Evolutionary conservation across 768 basidiomycete genomes (phyloP).

Genomic region (Russula vinacea): DNA sequence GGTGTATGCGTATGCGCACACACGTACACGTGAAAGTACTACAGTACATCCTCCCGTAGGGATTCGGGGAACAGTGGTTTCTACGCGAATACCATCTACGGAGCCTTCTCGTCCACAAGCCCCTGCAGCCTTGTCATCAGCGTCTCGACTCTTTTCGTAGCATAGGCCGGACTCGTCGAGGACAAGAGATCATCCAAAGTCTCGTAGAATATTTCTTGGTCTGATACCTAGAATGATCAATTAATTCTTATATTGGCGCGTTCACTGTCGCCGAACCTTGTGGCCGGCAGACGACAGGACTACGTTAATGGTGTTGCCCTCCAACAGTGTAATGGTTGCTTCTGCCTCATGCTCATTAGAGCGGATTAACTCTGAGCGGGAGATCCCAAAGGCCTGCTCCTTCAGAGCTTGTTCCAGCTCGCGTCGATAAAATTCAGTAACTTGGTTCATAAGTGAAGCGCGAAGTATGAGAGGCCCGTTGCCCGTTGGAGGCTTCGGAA

Average conservation of each 20-base stretch:
- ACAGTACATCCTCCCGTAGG: not conserved
- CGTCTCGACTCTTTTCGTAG: conserved; percentile 7
- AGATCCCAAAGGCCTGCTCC: conserved; percentile 27
- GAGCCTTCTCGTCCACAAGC: not conserved
- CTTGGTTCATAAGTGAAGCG: conserved; percentile 6
- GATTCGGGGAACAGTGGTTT: not conserved
- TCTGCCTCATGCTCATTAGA: conserved; percentile 17
- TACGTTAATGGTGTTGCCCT: conserved; percentile 20
- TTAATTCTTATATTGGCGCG: not conserved
- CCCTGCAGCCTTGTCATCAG: conserved; percentile 18
- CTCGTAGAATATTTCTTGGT: conserved; percentile 19
- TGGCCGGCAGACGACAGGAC: conserved; percentile 23
- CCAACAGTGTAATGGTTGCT: conserved; percentile 22
- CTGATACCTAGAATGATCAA: conserved; percentile 10
- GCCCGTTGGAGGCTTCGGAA: too few relatives aligned
- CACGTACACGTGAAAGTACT: not conserved
- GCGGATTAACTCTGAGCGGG: not conserved
- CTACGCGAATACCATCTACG: not conserved
- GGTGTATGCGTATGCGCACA: too few relatives aligned
- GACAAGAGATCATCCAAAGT: conserved; percentile 28
- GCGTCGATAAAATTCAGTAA: conserved; percentile 20
- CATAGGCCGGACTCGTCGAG: conserved; percentile 20
- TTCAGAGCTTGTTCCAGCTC: conserved; percentile 24
- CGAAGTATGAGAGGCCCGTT: not conserved
- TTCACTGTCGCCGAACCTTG: conserved; percentile 14